Evolutionary conservation across 108 stramenopile species (phyloP).

Genomic region (Heterococcus sp.): DNA sequence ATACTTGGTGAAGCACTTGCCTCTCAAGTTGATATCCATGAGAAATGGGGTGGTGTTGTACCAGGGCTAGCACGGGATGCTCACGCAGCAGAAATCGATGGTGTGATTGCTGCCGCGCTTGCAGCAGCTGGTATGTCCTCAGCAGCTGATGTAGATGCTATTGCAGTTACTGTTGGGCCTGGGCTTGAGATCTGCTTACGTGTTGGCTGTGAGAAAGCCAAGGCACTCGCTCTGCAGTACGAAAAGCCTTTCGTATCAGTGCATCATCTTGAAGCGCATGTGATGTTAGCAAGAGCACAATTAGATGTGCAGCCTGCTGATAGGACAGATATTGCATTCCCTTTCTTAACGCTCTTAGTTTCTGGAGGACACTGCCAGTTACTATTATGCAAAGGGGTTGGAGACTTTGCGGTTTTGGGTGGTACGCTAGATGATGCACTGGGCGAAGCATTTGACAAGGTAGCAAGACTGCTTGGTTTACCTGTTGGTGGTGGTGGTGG

Average conservation of each 20-base stretch:
- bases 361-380: slow-evolving; percentile 94
- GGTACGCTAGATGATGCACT: slow-evolving; percentile 92
- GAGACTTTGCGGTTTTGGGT: slow-evolving; percentile 74
- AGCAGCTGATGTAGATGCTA: slow-evolving; percentile 78
- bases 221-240: slow-evolving; percentile 68
- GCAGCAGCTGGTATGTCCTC: slow-evolving; percentile 64
- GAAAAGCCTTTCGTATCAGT: slow-evolving; percentile 86
- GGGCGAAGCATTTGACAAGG: slow-evolving; percentile 65
- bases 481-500: slow-evolving; percentile 85
- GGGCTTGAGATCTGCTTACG: slow-evolving; percentile 94
- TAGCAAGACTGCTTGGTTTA: slow-evolving; percentile 79
- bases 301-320: not conserved
- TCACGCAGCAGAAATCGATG: slow-evolving; percentile 78
- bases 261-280: slow-evolving; percentile 95
- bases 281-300: slow-evolving; percentile 81
- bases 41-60: slow-evolving; percentile 89
- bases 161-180: slow-evolving; percentile 96
- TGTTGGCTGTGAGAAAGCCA: slow-evolving; percentile 79
- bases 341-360: slow-evolving; percentile 88
- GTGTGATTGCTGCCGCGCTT: slow-evolving; percentile 73
- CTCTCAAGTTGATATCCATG: slow-evolving; percentile 85
- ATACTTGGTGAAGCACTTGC: slow-evolving; percentile 85
- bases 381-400: slow-evolving; percentile 78
- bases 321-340: slow-evolving; percentile 74
- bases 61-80: slow-evolving; percentile 82